Base-by-base conservation (phyloP, 257 asterid species). In the Nicotiana undulata region DNA sequence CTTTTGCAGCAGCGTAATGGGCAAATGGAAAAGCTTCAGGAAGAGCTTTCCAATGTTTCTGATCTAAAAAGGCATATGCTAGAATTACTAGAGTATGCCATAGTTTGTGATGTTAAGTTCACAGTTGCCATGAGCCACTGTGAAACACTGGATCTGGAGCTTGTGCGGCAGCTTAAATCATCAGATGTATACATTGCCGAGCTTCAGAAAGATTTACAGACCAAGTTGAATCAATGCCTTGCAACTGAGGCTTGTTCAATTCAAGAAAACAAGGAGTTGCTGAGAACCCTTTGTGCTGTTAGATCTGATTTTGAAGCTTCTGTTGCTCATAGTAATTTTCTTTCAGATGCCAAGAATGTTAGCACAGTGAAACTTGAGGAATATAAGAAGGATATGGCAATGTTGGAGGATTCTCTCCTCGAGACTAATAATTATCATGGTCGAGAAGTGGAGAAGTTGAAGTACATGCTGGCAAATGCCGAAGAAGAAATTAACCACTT, bases 291-390 rank as follows among this genome's bases (percentile, higher is more conserved):
- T 44, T 82, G 83, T 83, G 84, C 86, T 59, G 83, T 89, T 66
- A 89, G 87, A 87, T 89, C 88, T 24, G 89, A 92, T 53, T 85
- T 92, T 37, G 94, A 93, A 80, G 86, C 77, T 46, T 82, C 93
- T 46, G 56, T 65, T 79, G 88, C 89, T 82, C 89, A 90, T 64
- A 89, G 81, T 79, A 86, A 88, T 86, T 84, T 91, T 85, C 92
- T 92, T 82, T 88, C 90, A 29, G 91, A 88, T 82, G 88, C 92
- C 76, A 90, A 87, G 44, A 61, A 76, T 63, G 81, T 79, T 82
- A 67, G 81, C 64, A 63, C 63, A 52, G 82, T 76, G 80, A 88
- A 84, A 81, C 89, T 87, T 70, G 92, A 89, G 77, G 89, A 89
- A 81, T 82, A 77, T 90, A 85, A 81, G 81, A 58, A 29, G 77